Percentiles rank a stretch among this genome's conserved stretches.
phyloP scores from a whole-genome alignment of 352 stramenopile genomes.

The Pythium dissotocum region DNA sequence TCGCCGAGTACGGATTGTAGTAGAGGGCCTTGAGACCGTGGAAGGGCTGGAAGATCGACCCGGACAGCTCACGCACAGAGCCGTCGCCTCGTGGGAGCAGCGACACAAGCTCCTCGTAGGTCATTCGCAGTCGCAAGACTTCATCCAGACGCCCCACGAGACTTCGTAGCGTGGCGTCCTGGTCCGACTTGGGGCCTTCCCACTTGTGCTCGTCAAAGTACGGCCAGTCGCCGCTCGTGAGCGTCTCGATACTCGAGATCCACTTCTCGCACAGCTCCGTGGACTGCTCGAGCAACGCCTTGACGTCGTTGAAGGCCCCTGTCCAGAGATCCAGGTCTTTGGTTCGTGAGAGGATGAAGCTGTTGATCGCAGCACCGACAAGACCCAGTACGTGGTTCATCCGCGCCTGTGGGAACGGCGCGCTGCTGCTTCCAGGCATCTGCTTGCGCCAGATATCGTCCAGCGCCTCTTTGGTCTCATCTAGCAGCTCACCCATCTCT shows the following conservation, averaged over 20 bases:
- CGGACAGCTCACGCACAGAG: constrained; percentile 32
- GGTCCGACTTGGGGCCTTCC: constrained; percentile 42
- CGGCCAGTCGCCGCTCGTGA: constrained; percentile 82
- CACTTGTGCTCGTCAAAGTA: constrained; percentile 84
- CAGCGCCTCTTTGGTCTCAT: constrained; percentile 81
- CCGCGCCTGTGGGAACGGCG: constrained; percentile 73
- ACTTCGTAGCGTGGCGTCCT: constrained; percentile 43
- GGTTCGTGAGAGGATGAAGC: constrained; percentile 59
- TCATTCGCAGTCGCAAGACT: constrained; percentile 80
- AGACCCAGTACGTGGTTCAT: constrained; percentile 90
- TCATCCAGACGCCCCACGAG: constrained; percentile 77
- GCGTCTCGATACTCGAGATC: constrained; percentile 58
- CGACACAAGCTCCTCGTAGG: constrained; percentile 85
- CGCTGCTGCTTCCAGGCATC: constrained; percentile 47
- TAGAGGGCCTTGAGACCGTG: constrained; percentile 66
- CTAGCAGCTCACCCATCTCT: constrained; percentile 86
- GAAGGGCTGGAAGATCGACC: constrained; percentile 74
- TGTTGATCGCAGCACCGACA: constrained; percentile 75
- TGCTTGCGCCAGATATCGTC: constrained; percentile 90
- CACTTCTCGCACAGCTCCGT: constrained; percentile 86
- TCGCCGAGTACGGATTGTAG: constrained; percentile 92
- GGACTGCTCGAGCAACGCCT: constrained; percentile 54
- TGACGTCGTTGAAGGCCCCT: constrained; percentile 56
- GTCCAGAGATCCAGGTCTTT: constrained; percentile 69
- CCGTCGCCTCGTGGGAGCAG: constrained; percentile 53